Evolutionary conservation across 176 grass and related monocot genomes (phyloP), one percentile per base, ranked within the genome.

Genomic region (Coix lacrymajobi): DNA sequence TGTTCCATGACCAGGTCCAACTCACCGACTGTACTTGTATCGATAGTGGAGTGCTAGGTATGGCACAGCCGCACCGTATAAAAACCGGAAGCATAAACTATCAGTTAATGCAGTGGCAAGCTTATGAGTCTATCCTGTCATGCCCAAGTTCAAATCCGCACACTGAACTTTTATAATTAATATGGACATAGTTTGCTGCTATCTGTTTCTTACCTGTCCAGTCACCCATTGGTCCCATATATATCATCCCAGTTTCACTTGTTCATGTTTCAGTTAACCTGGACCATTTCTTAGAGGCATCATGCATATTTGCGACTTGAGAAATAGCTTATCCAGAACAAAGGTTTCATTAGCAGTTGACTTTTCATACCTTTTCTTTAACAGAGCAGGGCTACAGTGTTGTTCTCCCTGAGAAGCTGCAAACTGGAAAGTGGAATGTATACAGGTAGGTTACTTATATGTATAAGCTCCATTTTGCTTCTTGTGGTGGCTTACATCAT

Each of bases 381-480:
- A 29, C 92, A 98, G 96, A 63, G 75, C 96, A 95, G 78, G 89
- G 92, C 28, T 98, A 95, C 87, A 93, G 96, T 60, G 89, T 69
- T 66, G 72, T 95, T 80, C 90, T 98, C 64, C 96, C 96, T 20
- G 96, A 98, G 83, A 98, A 93, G 81, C 84, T 98, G 84, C 96
- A 95, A 37, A 98, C 86, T 78, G 96, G 92, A 78, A 98, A 95
- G 73, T 98, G 96, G 92, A 93, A 98, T 82, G 96, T 98, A 32
- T 95, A 98, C 79, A 90, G 96, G 96, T 92, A 87, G 16, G 82
- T 5, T 65, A 36, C 79, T 74, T 71, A 45, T 46, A 74, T 46
- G 81, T 31, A n/a, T 40, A 56, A 38, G 15, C 66, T 71, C 66
- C 36, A 49, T 62, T 79, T 61, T 54, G 22, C 3, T 38, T 64